Percentiles rank a stretch among this genome's conserved stretches.
These are phyloP conservation scores for Lagerstroemia speciosa DNA, from an alignment of 345 rosid genomes.

Conservation along the genomic window DNA sequence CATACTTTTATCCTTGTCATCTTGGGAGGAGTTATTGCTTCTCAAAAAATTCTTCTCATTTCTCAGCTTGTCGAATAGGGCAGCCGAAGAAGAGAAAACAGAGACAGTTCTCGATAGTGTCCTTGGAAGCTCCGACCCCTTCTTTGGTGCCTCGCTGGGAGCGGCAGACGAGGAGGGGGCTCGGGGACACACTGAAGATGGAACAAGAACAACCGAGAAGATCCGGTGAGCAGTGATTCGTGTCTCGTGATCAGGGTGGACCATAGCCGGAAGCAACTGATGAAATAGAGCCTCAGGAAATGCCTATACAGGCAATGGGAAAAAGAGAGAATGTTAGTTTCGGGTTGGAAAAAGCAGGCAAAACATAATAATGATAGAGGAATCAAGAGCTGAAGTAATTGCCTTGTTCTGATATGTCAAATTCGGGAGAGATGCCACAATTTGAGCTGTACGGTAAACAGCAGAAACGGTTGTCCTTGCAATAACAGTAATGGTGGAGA, in stretches of 20 bases:
- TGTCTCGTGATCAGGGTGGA: slow-evolving; percentile 89
- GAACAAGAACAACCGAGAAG: slow-evolving; percentile 90
- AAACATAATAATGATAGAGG: neutral
- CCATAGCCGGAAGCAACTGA: slow-evolving; percentile 89
- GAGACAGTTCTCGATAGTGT: slow-evolving; percentile 90
- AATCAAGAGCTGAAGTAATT: slow-evolving; percentile 12
- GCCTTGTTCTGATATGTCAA: slow-evolving; percentile 76
- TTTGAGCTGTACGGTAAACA: slow-evolving; percentile 91
- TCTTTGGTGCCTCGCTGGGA: slow-evolving; percentile 29
- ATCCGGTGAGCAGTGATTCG: slow-evolving; percentile 87
- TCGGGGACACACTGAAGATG: slow-evolving; percentile 69
- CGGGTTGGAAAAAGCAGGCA: neutral
- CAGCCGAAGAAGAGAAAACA: slow-evolving; percentile 97
- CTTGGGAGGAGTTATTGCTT: slow-evolving; percentile 24
- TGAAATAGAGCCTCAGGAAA: slow-evolving; percentile 93
- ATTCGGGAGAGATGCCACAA: slow-evolving; percentile 81
- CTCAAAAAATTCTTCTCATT: slow-evolving; percentile 37
- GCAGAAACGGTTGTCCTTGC: slow-evolving; percentile 69
- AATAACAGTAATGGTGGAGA: slow-evolving; percentile 59
- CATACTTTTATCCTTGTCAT: slow-evolving; percentile 23
- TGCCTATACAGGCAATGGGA: slow-evolving; percentile 38
- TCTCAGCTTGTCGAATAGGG: slow-evolving; percentile 84
- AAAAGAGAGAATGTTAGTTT: slow-evolving; percentile 5
- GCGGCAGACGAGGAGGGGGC: slow-evolving; percentile 42
- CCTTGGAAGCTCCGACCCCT: slow-evolving; percentile 49